phyloP scores from a whole-genome alignment of 768 basidiomycete genomes.

The Tylopilus subfusipes region DNA sequence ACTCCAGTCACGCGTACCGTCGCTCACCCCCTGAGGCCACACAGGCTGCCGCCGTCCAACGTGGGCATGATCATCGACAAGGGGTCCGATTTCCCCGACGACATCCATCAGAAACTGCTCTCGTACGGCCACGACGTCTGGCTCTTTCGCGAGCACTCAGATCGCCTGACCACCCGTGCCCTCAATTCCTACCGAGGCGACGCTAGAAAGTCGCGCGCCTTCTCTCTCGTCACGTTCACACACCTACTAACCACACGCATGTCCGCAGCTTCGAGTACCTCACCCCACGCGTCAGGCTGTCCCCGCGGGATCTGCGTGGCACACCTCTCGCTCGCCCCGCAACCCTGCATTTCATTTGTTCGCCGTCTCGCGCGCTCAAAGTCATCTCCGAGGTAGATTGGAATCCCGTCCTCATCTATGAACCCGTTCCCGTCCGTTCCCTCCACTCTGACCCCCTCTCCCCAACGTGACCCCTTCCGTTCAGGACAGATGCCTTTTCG shows the following conservation, averaged over 20 bases:
- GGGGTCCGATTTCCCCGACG: conserved; percentile 69
- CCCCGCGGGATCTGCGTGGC: conserved; percentile 60
- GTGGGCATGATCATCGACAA: conserved; percentile 84
- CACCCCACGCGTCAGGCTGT: conserved; percentile 66
- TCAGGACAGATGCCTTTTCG: conserved; percentile 76
- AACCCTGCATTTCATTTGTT: conserved; percentile 81
- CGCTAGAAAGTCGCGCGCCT: conserved; percentile 51
- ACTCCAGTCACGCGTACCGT: not conserved
- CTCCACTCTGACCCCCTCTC: not conserved
- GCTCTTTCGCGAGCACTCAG: conserved; percentile 61
- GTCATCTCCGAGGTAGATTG: conserved; percentile 71
- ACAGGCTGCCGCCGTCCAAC: conserved; percentile 59
- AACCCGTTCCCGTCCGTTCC: conserved; percentile 76
- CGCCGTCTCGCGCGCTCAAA: conserved; percentile 62
- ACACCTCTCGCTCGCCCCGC: conserved; percentile 50
- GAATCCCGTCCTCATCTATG: conserved; percentile 70
- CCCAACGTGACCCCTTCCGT: not conserved
- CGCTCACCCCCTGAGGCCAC: not conserved
- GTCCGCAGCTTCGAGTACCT: conserved; percentile 69
- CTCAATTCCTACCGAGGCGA: conserved; percentile 76
- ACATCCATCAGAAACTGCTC: conserved; percentile 52
- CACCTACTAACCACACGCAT: conserved; percentile 12
- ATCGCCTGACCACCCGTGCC: conserved; percentile 62
- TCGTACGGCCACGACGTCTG: conserved; percentile 74
- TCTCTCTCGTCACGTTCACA: conserved; percentile 1